These are phyloP conservation scores for Salix viminalis DNA, from an alignment of 345 rosid species.

Conservation along the genomic window DNA sequence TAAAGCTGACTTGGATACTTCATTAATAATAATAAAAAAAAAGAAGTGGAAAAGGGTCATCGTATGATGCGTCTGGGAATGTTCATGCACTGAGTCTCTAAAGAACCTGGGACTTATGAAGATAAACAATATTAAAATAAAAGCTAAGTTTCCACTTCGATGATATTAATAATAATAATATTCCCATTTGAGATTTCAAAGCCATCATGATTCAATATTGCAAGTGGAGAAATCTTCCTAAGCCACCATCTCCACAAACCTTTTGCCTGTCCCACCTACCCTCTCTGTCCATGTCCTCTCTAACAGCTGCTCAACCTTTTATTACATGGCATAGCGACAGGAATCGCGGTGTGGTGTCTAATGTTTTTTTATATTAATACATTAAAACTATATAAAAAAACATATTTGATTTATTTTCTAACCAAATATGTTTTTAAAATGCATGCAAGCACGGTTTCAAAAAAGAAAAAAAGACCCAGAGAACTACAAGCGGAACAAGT, in stretches of 20 bases:
- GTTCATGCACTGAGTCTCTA: background rate
- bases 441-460: too few species aligned
- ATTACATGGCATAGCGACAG: background rate
- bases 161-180: conserved; percentile 9
- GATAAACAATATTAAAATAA: background rate
- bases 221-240: conserved; percentile 39
- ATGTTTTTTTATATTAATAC: too few species aligned
- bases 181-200: conserved; percentile 35
- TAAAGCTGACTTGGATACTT: rapidly evolving
- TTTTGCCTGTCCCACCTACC: conserved; percentile 22
- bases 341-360: too few species aligned
- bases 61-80: background rate
- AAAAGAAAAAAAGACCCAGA: too few species aligned
- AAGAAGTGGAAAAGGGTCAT: background rate
- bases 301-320: conserved; percentile 1
- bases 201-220: conserved; percentile 29
- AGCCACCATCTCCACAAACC: conserved; percentile 30
- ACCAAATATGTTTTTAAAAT: too few species aligned
- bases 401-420: too few species aligned
- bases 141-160: conserved; percentile 19
- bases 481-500: too few species aligned
- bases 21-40: too few species aligned
- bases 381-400: too few species aligned
- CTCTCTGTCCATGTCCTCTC: background rate
- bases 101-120: background rate